Conservation (phyloP, 805 yeast species). For the Cyberlindnera samutprakarnensis region DNA sequence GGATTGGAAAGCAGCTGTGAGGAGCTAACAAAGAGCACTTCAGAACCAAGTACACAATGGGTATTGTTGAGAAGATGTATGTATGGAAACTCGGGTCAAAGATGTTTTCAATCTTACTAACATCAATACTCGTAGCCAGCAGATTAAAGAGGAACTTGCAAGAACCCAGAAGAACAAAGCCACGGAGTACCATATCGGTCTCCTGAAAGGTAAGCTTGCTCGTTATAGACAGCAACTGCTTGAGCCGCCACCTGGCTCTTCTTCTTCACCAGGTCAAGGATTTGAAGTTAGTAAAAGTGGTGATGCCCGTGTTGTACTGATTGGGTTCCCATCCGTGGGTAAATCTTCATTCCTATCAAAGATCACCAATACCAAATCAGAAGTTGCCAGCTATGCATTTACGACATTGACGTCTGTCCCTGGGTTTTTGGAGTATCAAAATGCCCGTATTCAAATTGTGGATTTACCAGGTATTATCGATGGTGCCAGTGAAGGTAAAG, state of each 20-base stretch:
- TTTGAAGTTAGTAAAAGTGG: constrained; percentile 95
- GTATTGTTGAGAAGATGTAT: constrained; percentile 13
- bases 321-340: constrained; percentile 98
- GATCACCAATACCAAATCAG: constrained; percentile 89
- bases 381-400: constrained; percentile 91
- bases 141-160: constrained; percentile 58
- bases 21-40: too few species aligned
- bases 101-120: too few species aligned
- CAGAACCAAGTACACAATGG: too few species aligned
- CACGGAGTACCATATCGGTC: constrained; percentile 93
- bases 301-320: constrained; percentile 90
- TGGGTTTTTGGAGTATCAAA: constrained; percentile 89
- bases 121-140: constrained; percentile 2
- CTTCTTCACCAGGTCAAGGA: constrained; percentile 67
- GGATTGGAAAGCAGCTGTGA: too few species aligned
- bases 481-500: constrained; percentile 96
- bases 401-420: constrained; percentile 96
- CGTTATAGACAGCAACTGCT: constrained; percentile 83
- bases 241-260: constrained; percentile 73
- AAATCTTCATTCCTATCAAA: constrained; percentile 85
- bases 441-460: constrained; percentile 95
- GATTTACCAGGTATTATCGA: constrained; percentile 96
- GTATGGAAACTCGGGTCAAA: too few species aligned
- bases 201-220: constrained; percentile 90
- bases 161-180: constrained; percentile 97